Evolutionary conservation across 257 asterid species (phyloP).

Genomic region (Haberlea rhodopensis): DNA sequence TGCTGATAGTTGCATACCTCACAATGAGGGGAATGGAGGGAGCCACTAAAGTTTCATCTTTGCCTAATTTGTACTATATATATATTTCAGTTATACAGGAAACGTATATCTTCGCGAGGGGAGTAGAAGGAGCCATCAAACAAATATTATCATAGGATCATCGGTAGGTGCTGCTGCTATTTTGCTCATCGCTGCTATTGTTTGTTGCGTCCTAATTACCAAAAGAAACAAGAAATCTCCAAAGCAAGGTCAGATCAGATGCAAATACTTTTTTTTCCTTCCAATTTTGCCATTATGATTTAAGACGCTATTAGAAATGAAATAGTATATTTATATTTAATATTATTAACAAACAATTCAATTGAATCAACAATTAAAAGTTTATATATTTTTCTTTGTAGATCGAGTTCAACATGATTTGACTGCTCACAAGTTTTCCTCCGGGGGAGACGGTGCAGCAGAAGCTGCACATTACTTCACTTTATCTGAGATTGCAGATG

Average conservation of each 20-base stretch:
- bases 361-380: neutral
- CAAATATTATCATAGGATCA: slow-evolving; percentile 69
- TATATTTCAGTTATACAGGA: slow-evolving; percentile 67
- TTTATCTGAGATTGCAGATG: slow-evolving; percentile 73
- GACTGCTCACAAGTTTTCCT: slow-evolving; percentile 43
- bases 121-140: slow-evolving; percentile 37
- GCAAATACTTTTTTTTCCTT: neutral
- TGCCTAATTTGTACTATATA: slow-evolving; percentile 16
- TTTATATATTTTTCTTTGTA: slow-evolving; percentile 2
- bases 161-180: slow-evolving; percentile 65
- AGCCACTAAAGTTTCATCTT: neutral
- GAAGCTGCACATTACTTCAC: slow-evolving; percentile 90
- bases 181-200: slow-evolving; percentile 65
- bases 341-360: neutral
- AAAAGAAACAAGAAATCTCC: slow-evolving; percentile 47
- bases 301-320: neutral
- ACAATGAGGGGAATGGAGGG: neutral
- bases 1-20: slow-evolving; percentile 2
- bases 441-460: slow-evolving; percentile 52
- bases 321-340: no score
- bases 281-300: slow-evolving; percentile 14
- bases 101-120: slow-evolving; percentile 56
- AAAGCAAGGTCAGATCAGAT: slow-evolving; percentile 49
- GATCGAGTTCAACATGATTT: slow-evolving; percentile 40
- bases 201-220: slow-evolving; percentile 53